A percentile compares a stretch with the other conserved stretches of the same genome.
Evolutionary conservation across 1,284 basidiomycete genomes (phyloP).

Genomic region (Malassezia sympodialis): DNA sequence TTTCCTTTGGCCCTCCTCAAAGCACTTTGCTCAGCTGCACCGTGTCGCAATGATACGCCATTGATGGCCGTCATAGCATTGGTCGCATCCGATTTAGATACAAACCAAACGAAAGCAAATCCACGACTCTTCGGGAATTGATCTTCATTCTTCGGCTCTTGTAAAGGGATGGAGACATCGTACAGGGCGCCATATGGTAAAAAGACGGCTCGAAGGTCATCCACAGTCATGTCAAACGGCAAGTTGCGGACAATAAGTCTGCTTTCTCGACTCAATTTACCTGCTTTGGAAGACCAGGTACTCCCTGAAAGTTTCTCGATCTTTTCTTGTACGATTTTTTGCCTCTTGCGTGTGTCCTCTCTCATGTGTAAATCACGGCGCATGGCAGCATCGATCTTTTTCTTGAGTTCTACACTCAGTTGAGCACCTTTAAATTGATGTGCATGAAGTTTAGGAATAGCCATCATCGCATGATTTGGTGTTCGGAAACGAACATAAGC

Average conservation of each 20-base stretch:
- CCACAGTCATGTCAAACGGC: constrained; percentile 59
- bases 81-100: constrained; percentile 74
- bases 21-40: constrained; percentile 58
- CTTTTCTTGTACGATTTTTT: constrained; percentile 49
- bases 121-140: constrained; percentile 54
- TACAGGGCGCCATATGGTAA: constrained; percentile 78
- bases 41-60: constrained; percentile 62
- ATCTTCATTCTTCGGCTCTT: constrained; percentile 9
- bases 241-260: constrained; percentile 86
- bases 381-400: constrained; percentile 58
- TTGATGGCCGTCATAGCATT: constrained; percentile 73
- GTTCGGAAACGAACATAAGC: constrained; percentile 70
- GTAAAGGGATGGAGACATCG: constrained; percentile 65
- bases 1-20: constrained; percentile 59
- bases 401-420: constrained; percentile 81
- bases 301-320: constrained; percentile 30
- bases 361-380: constrained; percentile 54
- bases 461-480: constrained; percentile 61
- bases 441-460: constrained; percentile 74
- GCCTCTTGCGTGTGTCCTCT: constrained; percentile 49
- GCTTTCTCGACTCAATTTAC: constrained; percentile 58
- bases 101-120: constrained; percentile 93
- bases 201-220: constrained; percentile 78
- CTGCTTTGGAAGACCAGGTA: constrained; percentile 16
- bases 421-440: constrained; percentile 83